phyloP scores from a whole-genome alignment of 202 grass and related monocot species.

The Setaria italica region DNA sequence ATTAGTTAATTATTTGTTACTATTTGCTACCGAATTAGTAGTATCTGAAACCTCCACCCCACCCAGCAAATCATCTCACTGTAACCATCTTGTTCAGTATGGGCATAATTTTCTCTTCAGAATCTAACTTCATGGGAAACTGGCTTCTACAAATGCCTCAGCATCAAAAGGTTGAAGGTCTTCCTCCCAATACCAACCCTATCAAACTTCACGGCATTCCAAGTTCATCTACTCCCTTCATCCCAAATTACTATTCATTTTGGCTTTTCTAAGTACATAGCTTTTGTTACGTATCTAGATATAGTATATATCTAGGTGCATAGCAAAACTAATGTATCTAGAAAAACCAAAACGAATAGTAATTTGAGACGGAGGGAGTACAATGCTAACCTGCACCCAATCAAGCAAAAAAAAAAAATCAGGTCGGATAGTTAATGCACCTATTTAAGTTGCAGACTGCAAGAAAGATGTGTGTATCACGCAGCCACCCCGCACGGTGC shows the following conservation, averaged over 20 bases:
- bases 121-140: constrained; percentile 67
- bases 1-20: constrained; percentile 13
- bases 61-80: constrained; percentile 12
- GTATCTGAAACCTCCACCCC: neutral
- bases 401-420: neutral
- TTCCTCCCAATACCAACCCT: constrained; percentile 86
- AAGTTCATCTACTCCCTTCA: constrained; percentile 63
- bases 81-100: constrained; percentile 24
- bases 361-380: too few relatives aligned
- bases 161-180: constrained; percentile 96
- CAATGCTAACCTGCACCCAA: constrained; percentile 79
- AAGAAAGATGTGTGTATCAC: constrained; percentile 57
- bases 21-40: constrained; percentile 33
- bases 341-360: too few relatives aligned
- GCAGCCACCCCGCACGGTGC: constrained; percentile 66
- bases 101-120: neutral
- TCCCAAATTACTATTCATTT: too few relatives aligned
- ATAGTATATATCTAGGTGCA: too few relatives aligned
- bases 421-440: neutral
- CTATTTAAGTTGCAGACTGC: neutral
- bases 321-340: too few relatives aligned
- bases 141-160: constrained; percentile 91
- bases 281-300: too few relatives aligned
- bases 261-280: too few relatives aligned
- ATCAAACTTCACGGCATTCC: constrained; percentile 95